Conservation (phyloP, 2,329 filamentous ascomycete genomes). For the Neonectria coccinea region DNA sequence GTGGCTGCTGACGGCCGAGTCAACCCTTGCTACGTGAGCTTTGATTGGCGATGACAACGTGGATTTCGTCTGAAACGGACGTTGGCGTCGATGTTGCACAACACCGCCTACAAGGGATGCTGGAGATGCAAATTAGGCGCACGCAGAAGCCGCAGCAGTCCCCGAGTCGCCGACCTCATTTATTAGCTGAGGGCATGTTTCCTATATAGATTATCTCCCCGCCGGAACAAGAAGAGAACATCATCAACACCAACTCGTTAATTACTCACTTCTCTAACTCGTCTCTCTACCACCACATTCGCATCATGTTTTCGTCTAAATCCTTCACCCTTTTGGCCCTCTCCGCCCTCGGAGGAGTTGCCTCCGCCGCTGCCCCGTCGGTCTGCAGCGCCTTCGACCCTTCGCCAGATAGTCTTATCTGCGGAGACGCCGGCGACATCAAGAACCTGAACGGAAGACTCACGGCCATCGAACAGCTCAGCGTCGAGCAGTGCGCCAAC, state of each 20-base stretch:
- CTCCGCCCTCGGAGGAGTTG: background rate
- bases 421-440: background rate
- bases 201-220: background rate
- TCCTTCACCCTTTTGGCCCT: background rate
- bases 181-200: background rate
- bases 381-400: background rate
- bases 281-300: background rate
- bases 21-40: background rate
- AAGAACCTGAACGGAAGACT: background rate
- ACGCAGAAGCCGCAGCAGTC: background rate
- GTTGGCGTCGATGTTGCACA: background rate
- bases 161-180: background rate
- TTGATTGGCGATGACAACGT: background rate
- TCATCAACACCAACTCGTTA: background rate
- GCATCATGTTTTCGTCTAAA: background rate
- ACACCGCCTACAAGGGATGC: background rate
- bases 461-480: background rate
- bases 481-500: background rate
- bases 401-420: background rate
- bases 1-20: background rate
- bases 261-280: background rate
- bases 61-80: background rate
- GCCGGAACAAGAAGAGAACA: background rate
- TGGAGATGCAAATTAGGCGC: background rate
- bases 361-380: background rate